These are phyloP conservation scores for Carallia pectinifolia DNA, from an alignment of 345 rosid species.

Conservation along the genomic window DNA sequence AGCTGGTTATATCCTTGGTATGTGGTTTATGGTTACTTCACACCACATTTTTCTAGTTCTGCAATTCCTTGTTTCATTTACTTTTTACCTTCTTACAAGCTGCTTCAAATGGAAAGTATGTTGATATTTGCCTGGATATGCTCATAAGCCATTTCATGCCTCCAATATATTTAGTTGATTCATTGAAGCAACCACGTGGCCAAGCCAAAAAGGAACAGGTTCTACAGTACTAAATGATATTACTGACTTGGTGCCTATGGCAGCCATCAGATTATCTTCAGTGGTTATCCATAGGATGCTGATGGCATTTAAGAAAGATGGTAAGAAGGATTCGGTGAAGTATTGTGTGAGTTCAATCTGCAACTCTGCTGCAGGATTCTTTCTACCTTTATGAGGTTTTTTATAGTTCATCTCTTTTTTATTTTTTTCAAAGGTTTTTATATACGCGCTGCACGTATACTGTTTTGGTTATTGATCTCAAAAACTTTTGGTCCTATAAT, in stretches of 20 bases:
- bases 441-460: too few relatives aligned
- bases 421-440: too few relatives aligned
- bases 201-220: conserved; percentile 55
- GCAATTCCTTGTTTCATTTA: background rate
- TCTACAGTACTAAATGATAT: conserved; percentile 59
- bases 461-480: too few relatives aligned
- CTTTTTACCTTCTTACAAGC: conserved; percentile 46
- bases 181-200: conserved; percentile 40
- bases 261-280: conserved; percentile 54
- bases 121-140: conserved; percentile 65
- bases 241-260: conserved; percentile 64
- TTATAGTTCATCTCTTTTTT: too few relatives aligned
- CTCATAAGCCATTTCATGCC: conserved; percentile 67
- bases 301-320: conserved; percentile 37
- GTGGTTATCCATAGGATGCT: conserved; percentile 62
- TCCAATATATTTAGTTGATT: conserved; percentile 40
- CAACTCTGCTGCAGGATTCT: background rate
- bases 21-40: conserved; percentile 2
- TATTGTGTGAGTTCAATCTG: conserved; percentile 37
- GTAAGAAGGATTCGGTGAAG: conserved; percentile 8
- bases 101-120: conserved; percentile 58
- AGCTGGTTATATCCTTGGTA: conserved; percentile 68
- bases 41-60: background rate
- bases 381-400: too few relatives aligned
- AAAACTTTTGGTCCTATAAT: too few relatives aligned